Evolutionary conservation across 1,284 basidiomycete genomes (phyloP).

Genomic region (Chalciporus sp.): DNA sequence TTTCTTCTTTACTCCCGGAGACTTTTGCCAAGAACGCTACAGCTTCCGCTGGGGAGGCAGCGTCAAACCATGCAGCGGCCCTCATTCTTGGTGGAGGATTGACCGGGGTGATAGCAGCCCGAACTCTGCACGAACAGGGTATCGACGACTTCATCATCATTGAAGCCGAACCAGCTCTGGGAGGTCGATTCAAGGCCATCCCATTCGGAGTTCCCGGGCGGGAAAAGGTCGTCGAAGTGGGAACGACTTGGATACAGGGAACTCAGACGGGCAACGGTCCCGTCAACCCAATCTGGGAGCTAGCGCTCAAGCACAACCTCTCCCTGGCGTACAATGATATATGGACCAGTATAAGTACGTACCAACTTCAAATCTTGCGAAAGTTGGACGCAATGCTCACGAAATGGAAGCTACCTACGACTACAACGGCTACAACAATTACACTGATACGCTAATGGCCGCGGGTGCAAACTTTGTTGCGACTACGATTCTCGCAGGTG

Average conservation of each 20-base stretch:
- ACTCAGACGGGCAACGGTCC: conserved; percentile 51
- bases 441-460: conserved; percentile 41
- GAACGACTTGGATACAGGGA: conserved; percentile 74
- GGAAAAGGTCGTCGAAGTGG: conserved; percentile 54
- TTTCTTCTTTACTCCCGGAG: not conserved
- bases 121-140: conserved; percentile 55
- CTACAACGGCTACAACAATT: conserved; percentile 46
- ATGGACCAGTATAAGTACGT: conserved; percentile 51
- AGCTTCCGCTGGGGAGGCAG: not conserved
- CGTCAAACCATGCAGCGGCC: conserved; percentile 34
- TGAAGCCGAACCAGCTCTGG: conserved; percentile 60
- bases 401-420: conserved; percentile 49
- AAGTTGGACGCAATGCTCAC: not conserved
- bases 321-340: conserved; percentile 48
- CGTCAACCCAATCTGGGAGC: conserved; percentile 58
- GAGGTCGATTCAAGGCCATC: conserved; percentile 58
- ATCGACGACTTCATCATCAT: conserved; percentile 61
- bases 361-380: not conserved
- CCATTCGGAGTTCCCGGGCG: conserved; percentile 42
- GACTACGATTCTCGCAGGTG: conserved; percentile 45
- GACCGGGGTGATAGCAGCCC: conserved; percentile 64
- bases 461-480: conserved; percentile 42
- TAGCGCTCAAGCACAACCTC: conserved; percentile 59
- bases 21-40: conserved; percentile 1
- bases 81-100: conserved; percentile 66